Conservation (phyloP, 495 filamentous ascomycete genomes). For the Xylaria scruposa region DNA sequence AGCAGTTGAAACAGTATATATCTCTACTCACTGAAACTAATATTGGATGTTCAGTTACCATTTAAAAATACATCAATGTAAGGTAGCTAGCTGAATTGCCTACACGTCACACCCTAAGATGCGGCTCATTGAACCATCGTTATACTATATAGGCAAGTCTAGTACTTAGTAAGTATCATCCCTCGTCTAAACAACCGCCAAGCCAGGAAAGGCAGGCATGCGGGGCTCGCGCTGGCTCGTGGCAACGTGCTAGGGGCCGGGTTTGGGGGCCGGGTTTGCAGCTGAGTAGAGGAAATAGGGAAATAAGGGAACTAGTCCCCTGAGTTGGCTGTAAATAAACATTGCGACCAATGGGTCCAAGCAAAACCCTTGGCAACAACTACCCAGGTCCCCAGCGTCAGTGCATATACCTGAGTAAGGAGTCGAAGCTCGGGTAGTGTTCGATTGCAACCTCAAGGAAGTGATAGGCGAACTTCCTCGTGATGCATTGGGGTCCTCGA, state of each 20-base stretch:
- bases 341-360: conserved; percentile 18
- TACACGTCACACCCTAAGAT: background rate
- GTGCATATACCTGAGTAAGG: background rate
- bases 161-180: background rate
- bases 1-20: background rate
- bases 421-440: conserved; percentile 20
- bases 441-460: conserved; percentile 7
- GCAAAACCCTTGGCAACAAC: conserved; percentile 19
- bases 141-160: background rate
- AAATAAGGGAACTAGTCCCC: background rate
- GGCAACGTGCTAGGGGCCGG: conserved; percentile 24
- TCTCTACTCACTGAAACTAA: background rate
- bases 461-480: background rate
- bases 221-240: conserved; percentile 18
- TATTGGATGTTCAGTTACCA: too few species aligned
- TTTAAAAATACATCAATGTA: background rate
- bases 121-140: background rate
- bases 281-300: background rate
- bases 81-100: background rate
- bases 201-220: conserved; percentile 20
- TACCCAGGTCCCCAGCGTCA: background rate
- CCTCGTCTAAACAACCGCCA: conserved; percentile 5
- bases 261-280: background rate
- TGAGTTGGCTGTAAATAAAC: conserved; percentile 21
- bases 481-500: conserved; percentile 11